Evolutionary conservation across 495 filamentous ascomycete species (phyloP).

Genomic region (Chaetomidium leptoderma): DNA sequence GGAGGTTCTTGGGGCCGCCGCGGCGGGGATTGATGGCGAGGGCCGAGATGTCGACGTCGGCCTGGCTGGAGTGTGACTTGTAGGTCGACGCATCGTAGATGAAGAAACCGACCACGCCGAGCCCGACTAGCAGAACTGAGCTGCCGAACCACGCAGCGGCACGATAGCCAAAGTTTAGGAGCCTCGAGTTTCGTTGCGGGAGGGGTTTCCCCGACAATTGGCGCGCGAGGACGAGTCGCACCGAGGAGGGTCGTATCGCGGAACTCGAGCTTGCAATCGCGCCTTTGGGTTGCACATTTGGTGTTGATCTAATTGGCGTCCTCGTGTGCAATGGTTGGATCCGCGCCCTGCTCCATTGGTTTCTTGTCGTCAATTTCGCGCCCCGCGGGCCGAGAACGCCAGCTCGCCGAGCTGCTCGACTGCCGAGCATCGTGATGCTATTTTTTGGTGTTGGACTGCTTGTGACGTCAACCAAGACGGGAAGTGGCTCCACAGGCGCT

Average conservation of each 20-base stretch:
- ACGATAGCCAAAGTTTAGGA: slow-evolving; percentile 50
- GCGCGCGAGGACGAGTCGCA: slow-evolving; percentile 21
- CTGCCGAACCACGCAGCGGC: slow-evolving; percentile 48
- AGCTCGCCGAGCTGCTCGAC: slow-evolving; percentile 13
- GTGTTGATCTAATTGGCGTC: not conserved
- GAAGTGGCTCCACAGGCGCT: not conserved
- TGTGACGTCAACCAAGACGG: slow-evolving; percentile 12
- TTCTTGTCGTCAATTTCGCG: not conserved
- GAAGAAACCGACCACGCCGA: slow-evolving; percentile 75
- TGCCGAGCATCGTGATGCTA: slow-evolving; percentile 11
- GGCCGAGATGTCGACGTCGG: slow-evolving; percentile 77
- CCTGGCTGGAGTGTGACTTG: slow-evolving; percentile 55
- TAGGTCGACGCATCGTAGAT: slow-evolving; percentile 93
- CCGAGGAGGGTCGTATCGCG: not conserved
- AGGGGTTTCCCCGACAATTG: slow-evolving; percentile 47
- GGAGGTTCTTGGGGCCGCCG: slow-evolving; percentile 94
- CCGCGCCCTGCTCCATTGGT: slow-evolving; percentile 6
- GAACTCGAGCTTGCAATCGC: not conserved
- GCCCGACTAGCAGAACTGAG: slow-evolving; percentile 42
- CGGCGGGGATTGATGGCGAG: slow-evolving; percentile 73
- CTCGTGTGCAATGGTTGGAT: slow-evolving; percentile 12
- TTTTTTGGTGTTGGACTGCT: slow-evolving; percentile 1
- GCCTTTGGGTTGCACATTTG: not conserved
- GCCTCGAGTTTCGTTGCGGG: slow-evolving; percentile 39
- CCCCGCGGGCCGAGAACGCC: slow-evolving; percentile 5